phyloP scores from a whole-genome alignment of 192 early-diverging fungal genomes.

The Linnemannia hyalina region DNA sequence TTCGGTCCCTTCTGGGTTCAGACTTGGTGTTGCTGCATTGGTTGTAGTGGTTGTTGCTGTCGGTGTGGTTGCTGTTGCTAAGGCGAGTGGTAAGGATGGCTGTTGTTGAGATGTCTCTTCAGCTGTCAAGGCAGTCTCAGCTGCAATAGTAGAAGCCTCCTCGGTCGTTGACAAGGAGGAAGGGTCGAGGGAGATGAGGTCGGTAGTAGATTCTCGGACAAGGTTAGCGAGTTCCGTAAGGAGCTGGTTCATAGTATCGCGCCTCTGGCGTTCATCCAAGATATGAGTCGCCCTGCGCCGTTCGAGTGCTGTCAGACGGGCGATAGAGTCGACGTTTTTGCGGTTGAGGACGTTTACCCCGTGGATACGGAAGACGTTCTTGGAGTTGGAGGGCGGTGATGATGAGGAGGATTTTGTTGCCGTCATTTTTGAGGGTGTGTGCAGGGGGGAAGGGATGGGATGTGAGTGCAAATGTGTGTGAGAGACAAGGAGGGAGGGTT shows the following conservation, averaged over 20 bases:
- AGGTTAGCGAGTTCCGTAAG: conserved; percentile 38
- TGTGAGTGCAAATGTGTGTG: not conserved
- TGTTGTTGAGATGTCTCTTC: not conserved
- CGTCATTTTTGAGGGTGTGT: conserved; percentile 1
- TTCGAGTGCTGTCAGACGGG: conserved; percentile 50
- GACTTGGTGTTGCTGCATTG: not conserved
- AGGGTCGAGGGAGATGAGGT: not conserved
- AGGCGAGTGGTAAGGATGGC: not conserved
- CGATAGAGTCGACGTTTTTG: conserved; percentile 54
- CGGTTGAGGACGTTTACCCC: conserved; percentile 51
- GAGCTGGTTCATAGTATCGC: conserved; percentile 56
- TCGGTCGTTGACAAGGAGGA: not conserved
- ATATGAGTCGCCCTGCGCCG: conserved; percentile 44
- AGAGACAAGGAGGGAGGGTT: not conserved
- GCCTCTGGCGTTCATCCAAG: conserved; percentile 49
- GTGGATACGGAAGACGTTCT: conserved; percentile 49
- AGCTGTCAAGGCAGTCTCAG: not conserved
- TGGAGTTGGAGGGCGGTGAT: conserved; percentile 14
- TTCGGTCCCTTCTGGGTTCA: conserved; percentile 7
- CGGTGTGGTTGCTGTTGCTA: not conserved
- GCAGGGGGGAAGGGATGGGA: too few species aligned
- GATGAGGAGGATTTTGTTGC: conserved; percentile 3
- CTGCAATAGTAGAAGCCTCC: not conserved
- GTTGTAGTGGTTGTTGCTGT: not conserved
- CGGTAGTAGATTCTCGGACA: conserved; percentile 38